Base-by-base conservation (phyloP, 352 stramenopile species). In the Thalassiosira exigua region DNA sequence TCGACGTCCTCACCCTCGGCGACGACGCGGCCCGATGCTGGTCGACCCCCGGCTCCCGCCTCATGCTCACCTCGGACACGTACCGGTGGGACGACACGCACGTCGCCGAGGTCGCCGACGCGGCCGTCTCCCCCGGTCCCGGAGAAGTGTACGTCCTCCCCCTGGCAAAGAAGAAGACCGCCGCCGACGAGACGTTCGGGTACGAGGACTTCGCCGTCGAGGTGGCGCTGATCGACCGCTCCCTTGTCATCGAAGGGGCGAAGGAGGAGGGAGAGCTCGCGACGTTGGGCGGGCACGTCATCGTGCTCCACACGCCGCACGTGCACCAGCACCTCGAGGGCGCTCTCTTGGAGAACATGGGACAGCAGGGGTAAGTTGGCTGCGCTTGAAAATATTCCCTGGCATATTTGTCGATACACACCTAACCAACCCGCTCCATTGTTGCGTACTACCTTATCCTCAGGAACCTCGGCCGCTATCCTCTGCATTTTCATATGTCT, bases 171-270 rank as follows among this genome's bases (percentile, higher is more conserved):
- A 76, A 70, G n/a, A 76, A 76, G 68, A 70, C n/a, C 44, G 68
- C 56, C 0, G 56, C 32, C 4, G 42, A 70, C 26, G 24, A 70
- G 67, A 70, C 68, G 2, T 70, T 70, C 27, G 68, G 68, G 0
- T 62, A 82, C 32, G 79, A 90, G 24, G 81, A 92, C 53, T 84
- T 93, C 68, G 84, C 89, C 9, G 86, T 84, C 22, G 90, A 94
- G 50, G 80, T 95, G 30, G 91, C 84, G 9, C 64, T 94, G 0
- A 75, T 95, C 0, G 80, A 79, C 27, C 79, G 91, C 22, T 93
- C 81, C 60, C 89, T 95, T 41, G 58, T 84, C 7, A 91, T 95
- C 48, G 77, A 87, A 26, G 66, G 52, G 17, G 52, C 36, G 3
- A 27, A 67, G 52, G 66, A 75, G 33, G 36, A 24, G 14, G 54